Conservation (phyloP, 352 stramenopile species). For the Pythium dissotocum region DNA sequence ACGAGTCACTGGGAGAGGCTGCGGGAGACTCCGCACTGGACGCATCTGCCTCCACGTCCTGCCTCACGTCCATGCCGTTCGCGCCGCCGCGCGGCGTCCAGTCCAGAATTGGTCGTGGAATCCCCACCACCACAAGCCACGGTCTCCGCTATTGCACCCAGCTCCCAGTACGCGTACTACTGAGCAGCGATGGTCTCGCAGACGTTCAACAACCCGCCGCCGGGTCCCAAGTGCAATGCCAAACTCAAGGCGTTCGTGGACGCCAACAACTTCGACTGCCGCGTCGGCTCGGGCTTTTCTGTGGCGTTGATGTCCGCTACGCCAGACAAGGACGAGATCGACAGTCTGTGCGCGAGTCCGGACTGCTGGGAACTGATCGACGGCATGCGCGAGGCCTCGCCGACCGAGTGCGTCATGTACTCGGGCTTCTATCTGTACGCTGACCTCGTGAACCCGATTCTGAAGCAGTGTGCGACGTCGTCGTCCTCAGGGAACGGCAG, state of each 20-base stretch:
- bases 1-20: not conserved
- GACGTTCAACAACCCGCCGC: not conserved
- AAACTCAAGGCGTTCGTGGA: not conserved
- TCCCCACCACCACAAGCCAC: too few species aligned
- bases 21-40: not conserved
- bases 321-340: not conserved
- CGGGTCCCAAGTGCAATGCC: not conserved
- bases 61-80: not conserved
- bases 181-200: not conserved
- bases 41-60: not conserved
- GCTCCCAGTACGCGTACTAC: too few species aligned
- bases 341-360: not conserved
- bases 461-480: slow-evolving; percentile 3
- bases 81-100: not conserved
- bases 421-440: slow-evolving; percentile 12
- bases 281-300: not conserved
- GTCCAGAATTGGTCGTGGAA: not conserved
- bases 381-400: slow-evolving; percentile 6
- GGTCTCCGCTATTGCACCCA: not conserved
- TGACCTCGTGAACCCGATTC: slow-evolving; percentile 16
- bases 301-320: not conserved
- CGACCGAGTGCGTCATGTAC: slow-evolving; percentile 21
- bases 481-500: not conserved
- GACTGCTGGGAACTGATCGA: slow-evolving; percentile 1
- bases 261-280: not conserved